These are phyloP conservation scores for Aspergillus udagawae DNA, from an alignment of 2,329 filamentous ascomycete species.

Conservation along the genomic window DNA sequence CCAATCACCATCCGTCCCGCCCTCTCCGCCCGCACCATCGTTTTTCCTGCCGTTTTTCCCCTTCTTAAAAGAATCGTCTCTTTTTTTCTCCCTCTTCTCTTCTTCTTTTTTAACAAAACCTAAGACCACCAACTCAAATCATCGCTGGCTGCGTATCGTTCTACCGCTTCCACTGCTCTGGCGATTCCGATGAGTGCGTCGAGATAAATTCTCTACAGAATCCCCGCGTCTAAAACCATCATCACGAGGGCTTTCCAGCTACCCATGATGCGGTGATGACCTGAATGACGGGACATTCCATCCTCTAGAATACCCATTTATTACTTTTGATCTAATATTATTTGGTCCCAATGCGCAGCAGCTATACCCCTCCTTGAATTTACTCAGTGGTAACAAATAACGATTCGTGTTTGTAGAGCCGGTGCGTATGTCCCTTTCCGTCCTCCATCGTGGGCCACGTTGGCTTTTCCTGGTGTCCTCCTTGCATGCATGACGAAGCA, in stretches of 20 bases:
- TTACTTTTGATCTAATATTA: background rate
- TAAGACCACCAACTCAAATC: conserved; percentile 73
- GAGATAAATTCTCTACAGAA: conserved; percentile 52
- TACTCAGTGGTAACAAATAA: background rate
- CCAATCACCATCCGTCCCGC: conserved; percentile 28
- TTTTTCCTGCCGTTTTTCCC: conserved; percentile 27
- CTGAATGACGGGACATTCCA: conserved; percentile 41
- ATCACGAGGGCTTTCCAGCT: conserved; percentile 55
- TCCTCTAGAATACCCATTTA: conserved; percentile 8
- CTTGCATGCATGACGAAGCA: conserved; percentile 33
- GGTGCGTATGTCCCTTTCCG: conserved; percentile 1
- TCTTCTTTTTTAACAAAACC: conserved; percentile 43
- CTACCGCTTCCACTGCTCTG: conserved; percentile 55
- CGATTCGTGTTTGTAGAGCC: background rate
- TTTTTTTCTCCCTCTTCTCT: conserved; percentile 17
- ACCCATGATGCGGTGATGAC: conserved; percentile 47
- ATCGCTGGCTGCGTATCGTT: conserved; percentile 55
- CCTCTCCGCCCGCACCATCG: conserved; percentile 25
- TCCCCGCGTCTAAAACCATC: conserved; percentile 78
- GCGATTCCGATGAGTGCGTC: conserved; percentile 69
- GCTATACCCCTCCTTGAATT: background rate
- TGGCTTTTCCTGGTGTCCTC: conserved; percentile 1
- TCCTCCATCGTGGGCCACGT: background rate
- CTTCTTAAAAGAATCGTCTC: conserved; percentile 11
- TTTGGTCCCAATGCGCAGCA: background rate